A percentile compares a stretch with the other conserved stretches of the same genome.
These are phyloP conservation scores for Cyclotella kingstonii DNA, from an alignment of 108 stramenopile species.

Conservation along the genomic window DNA sequence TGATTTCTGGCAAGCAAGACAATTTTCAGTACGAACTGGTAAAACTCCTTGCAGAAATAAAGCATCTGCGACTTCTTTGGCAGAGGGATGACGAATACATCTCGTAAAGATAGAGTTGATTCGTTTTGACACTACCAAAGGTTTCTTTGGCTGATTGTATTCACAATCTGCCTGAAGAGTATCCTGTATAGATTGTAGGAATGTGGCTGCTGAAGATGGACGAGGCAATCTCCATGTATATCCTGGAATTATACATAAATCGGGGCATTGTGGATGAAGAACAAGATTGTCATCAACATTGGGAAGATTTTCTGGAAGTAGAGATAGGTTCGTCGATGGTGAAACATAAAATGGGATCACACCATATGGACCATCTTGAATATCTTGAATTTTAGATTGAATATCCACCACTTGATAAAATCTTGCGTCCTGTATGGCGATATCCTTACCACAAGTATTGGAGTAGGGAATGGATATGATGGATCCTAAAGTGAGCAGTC, in stretches of 20 bases:
- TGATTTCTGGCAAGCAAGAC: constrained; percentile 6
- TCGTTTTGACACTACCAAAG: neutral
- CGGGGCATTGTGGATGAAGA: constrained; percentile 9
- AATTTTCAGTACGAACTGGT: neutral
- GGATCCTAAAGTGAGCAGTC: constrained; percentile 35
- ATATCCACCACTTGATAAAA: constrained; percentile 27
- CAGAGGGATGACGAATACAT: constrained; percentile 30
- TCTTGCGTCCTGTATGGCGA: too few species aligned
- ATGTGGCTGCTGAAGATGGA: constrained; percentile 18
- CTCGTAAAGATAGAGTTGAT: neutral
- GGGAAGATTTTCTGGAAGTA: constrained; percentile 3
- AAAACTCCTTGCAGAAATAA: constrained; percentile 23
- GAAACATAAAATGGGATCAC: constrained; percentile 31
- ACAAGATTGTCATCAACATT: neutral
- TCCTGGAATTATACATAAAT: constrained; percentile 2
- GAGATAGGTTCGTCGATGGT: constrained; percentile 29
- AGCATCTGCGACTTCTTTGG: constrained; percentile 31
- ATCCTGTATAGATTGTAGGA: constrained; percentile 30
- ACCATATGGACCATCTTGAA: neutral
- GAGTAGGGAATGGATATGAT: constrained; percentile 27
- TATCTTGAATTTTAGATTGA: constrained; percentile 1
- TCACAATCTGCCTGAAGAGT: neutral
- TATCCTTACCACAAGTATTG: neutral
- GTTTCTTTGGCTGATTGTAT: neutral
- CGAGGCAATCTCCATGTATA: constrained; percentile 31